Base-by-base conservation (phyloP, 208 protist genomes). In the Wallacemonas rigidus region DNA sequence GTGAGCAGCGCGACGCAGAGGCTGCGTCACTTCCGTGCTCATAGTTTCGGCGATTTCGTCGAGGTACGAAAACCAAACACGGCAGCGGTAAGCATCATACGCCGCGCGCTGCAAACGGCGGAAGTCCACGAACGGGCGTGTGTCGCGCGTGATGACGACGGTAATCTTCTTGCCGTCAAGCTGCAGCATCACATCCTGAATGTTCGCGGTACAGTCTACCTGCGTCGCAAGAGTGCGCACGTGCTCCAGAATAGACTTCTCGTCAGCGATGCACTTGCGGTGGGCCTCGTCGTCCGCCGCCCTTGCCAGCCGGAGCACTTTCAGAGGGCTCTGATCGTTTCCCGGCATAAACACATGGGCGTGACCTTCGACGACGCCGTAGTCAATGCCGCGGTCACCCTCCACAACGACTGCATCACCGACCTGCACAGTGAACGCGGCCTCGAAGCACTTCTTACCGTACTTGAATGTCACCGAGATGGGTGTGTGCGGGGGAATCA, bases 101-200 rank as follows among this genome's bases (percentile, higher is more conserved):
- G 82, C 79, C 1, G 80, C 84, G 15, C 89, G 86, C 80, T 94
- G 89, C 43, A 94, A 71, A 53, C 81, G 79, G 15, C 89, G 89
- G 70, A 94, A 94, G 82, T 94, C 89, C 8, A 94, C 75, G 61
- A 88, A 92, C 39, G 72, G 62, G 39, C 79, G 70, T 1, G 78
- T 74, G 14, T 80, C 74, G 47, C 89, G 76, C 11, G 72, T 78
- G 73, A 94, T 89, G 69, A 94, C 79, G 56, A 90, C 77, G 9
- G 89, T 94, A 53, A 94, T 87, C 81, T 94, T 94, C 67, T 85
- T 87, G 39, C 80, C 71, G 53, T 94, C 89, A 26, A 92, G 80
- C 70, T 94, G 89, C 39, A 90, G 85, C 85, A 92, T 90, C 17
- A 87, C 74, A 55, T 92, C 86, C 63, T 85, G 69, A 55, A 94